phyloP scores from a whole-genome alignment of 2,329 filamentous ascomycete species.

The Aschersonia sp. region DNA sequence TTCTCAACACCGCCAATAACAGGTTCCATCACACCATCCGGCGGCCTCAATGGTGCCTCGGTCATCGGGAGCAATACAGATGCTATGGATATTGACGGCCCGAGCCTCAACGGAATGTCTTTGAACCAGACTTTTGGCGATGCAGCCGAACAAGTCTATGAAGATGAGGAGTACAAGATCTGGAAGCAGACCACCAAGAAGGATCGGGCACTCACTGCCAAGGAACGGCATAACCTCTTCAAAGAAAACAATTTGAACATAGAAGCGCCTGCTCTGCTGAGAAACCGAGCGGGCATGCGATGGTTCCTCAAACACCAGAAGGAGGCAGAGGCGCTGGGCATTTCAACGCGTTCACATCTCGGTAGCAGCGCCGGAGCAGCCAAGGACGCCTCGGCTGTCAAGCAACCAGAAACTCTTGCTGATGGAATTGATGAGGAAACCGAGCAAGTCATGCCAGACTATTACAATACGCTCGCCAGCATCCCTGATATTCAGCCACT shows the following conservation, averaged over 20 bases:
- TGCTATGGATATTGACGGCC: constrained; percentile 74
- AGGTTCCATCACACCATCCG: constrained; percentile 60
- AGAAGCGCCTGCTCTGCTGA: constrained; percentile 76
- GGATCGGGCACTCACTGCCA: constrained; percentile 73
- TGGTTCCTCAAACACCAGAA: constrained; percentile 71
- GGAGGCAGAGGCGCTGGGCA: constrained; percentile 41
- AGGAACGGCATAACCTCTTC: constrained; percentile 77
- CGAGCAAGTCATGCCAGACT: constrained; percentile 77
- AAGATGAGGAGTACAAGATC: constrained; percentile 91
- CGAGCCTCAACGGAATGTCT: constrained; percentile 52
- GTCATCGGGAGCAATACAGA: constrained; percentile 63
- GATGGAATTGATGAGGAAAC: constrained; percentile 90
- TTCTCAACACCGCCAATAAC: constrained; percentile 66
- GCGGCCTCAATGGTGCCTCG: constrained; percentile 52
- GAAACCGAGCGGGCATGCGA: constrained; percentile 80
- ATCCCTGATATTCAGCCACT: constrained; percentile 72
- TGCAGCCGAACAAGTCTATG: constrained; percentile 59
- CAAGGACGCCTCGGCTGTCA: constrained; percentile 28
- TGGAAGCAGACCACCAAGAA: constrained; percentile 99
- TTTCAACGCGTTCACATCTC: constrained; percentile 21
- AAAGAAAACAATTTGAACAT: constrained; percentile 69
- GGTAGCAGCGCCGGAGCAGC: constrained; percentile 22
- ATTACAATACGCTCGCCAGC: constrained; percentile 77
- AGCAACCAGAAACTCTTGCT: constrained; percentile 61
- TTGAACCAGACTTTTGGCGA: constrained; percentile 50